A percentile compares a stretch with the other conserved stretches of the same genome.
Conservation (phyloP, 139 green algal species). For the Picochlorum costavermella region DNA sequence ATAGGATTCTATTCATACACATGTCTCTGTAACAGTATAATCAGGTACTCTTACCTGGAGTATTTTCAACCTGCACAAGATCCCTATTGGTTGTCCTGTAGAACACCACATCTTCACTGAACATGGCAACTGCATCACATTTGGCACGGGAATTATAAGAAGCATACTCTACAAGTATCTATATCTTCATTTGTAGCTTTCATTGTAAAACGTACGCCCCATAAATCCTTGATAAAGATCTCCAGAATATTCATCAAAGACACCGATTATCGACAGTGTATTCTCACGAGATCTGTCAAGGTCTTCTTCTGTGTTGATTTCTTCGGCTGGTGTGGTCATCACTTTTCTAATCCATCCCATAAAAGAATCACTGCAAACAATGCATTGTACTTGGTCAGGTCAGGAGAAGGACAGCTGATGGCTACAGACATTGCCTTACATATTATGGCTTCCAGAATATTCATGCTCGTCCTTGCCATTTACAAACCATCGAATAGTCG, state of each 20-base stretch:
- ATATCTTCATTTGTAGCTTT: neutral
- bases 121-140: neutral
- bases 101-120: neutral
- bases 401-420: neutral
- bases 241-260: neutral
- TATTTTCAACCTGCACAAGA: neutral
- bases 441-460: constrained; percentile 46
- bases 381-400: neutral
- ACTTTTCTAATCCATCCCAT: neutral
- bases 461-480: constrained; percentile 68
- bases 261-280: neutral
- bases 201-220: neutral
- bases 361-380: neutral
- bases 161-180: neutral
- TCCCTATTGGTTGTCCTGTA: neutral
- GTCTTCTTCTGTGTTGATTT: neutral
- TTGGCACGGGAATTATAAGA: neutral
- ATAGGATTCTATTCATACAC: neutral
- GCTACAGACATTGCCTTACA: neutral
- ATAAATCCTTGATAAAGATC: neutral
- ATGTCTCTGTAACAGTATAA: neutral
- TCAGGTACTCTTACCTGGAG: neutral
- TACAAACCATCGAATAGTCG: constrained; percentile 83
- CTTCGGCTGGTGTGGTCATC: neutral
- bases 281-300: neutral